Conservation (phyloP, 2,329 filamentous ascomycete species). For the Blastomyces emzantsi region DNA sequence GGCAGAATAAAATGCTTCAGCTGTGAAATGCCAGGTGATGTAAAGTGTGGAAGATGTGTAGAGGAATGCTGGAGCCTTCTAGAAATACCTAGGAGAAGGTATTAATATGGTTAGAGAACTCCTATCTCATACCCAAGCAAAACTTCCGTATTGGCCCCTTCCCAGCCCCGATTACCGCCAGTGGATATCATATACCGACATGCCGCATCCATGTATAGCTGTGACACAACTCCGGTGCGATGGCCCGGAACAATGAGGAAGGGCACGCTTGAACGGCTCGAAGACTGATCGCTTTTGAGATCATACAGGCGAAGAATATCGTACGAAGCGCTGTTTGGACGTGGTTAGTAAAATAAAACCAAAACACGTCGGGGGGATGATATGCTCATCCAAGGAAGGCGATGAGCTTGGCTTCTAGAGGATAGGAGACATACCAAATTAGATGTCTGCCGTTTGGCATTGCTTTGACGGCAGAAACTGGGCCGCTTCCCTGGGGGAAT, state of each 20-base stretch:
- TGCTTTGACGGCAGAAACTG: constrained; percentile 75
- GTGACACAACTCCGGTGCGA: constrained; percentile 76
- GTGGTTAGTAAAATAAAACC: constrained; percentile 16
- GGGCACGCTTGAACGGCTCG: constrained; percentile 71
- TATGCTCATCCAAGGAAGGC: background rate
- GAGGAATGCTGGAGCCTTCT: background rate
- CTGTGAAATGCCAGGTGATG: background rate
- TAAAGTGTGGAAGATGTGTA: background rate
- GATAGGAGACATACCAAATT: constrained; percentile 55
- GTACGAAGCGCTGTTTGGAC: constrained; percentile 63
- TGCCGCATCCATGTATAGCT: constrained; percentile 77
- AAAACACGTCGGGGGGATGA: background rate
- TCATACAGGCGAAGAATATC: constrained; percentile 94
- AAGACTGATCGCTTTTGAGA: constrained; percentile 55
- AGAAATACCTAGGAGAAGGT: background rate
- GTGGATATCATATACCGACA: constrained; percentile 87
- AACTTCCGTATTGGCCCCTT: constrained; percentile 81
- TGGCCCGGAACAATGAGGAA: constrained; percentile 95
- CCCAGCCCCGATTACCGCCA: constrained; percentile 90
- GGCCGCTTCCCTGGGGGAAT: constrained; percentile 80
- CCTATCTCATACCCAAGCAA: constrained; percentile 89
- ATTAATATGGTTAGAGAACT: constrained; percentile 25
- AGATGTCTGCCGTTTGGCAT: constrained; percentile 93
- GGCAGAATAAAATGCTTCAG: background rate
- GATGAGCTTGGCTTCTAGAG: background rate